Base-by-base conservation (phyloP, 2,329 filamentous ascomycete genomes). In the Ophiobolus disseminans region DNA sequence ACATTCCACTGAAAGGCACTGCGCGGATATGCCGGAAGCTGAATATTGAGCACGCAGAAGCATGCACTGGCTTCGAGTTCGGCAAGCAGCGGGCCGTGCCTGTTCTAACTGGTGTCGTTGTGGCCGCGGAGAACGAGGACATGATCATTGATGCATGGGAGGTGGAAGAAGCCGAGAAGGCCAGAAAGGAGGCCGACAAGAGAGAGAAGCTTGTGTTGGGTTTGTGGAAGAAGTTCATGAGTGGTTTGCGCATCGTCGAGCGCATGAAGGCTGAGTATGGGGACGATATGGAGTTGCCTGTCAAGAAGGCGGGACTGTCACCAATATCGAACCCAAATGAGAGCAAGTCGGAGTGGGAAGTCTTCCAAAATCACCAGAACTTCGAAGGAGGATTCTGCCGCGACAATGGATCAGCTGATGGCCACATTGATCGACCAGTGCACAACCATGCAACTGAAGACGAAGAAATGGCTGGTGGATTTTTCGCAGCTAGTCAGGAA, bases 1-100 rank as follows among this genome's bases (percentile, higher is more conserved):
- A 99, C 69, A 81, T 97, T 2, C 91, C 91, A 0, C 86, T 87
- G 44, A 84, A 87, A 36, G 90, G 90, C 0, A 88, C 87, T 0
- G 86, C 87, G 23, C 86, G 87, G 38, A 83, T 97, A 1, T 97
- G 93, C 72, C 91, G 90, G 68, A 86, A 89, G 53, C 78, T 99
- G 0, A 85, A 85, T 3, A 88, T 97, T 28, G 91, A 97, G 66
- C 95, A 87, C 62, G 94, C 94, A 0, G 94, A 97, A 73, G 94
- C 94, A 1, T 94, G 96, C 2, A 92, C 92, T 0, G 94, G 91
- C 1, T 99, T 99, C 69, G 94, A 99, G 68, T 99, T 97, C 69
- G 93, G 93, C 0, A 88, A 94, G 62, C 88, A 94, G 51, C 92
- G 94, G 81, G 94, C 94, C 4, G 91, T 97, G 1, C 94, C 94